These are phyloP conservation scores for Parastagonospora nodorum DNA, from an alignment of 2,329 filamentous ascomycete species.

Conservation along the genomic window DNA sequence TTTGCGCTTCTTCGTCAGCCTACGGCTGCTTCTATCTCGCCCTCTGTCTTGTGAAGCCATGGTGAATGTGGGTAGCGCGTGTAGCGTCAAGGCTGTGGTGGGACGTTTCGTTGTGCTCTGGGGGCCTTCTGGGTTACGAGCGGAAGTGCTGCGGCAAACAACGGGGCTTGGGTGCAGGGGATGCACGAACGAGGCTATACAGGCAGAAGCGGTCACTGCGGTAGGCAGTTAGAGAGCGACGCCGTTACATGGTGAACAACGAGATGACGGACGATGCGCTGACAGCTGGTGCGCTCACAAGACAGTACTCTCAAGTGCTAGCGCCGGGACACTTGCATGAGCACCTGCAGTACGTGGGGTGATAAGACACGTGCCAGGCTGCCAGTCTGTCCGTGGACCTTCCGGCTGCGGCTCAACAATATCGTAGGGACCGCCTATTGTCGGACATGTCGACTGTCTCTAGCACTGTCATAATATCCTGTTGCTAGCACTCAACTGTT, in stretches of 20 bases:
- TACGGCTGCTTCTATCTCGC: slow-evolving; percentile 33
- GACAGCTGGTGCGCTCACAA: slow-evolving; percentile 25
- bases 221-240: slow-evolving; percentile 30
- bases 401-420: slow-evolving; percentile 1
- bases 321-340: slow-evolving; percentile 6
- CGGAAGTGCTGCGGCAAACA: slow-evolving; percentile 17
- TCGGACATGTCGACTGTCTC: neutral
- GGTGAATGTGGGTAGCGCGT: slow-evolving; percentile 6
- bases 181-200: slow-evolving; percentile 2
- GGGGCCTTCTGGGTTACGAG: slow-evolving; percentile 5
- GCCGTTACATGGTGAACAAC: slow-evolving; percentile 41
- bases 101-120: slow-evolving; percentile 2
- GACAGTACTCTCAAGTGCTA: slow-evolving; percentile 16
- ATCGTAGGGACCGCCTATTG: neutral
- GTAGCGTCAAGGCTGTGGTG: neutral
- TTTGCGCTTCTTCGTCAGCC: slow-evolving; percentile 41
- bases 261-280: slow-evolving; percentile 35
- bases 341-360: slow-evolving; percentile 9
- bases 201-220: slow-evolving; percentile 29
- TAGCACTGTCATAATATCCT: no score
- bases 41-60: slow-evolving; percentile 44
- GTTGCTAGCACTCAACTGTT: no score
- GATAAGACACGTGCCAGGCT: slow-evolving; percentile 15
- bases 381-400: slow-evolving; percentile 3
- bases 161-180: slow-evolving; percentile 8